Base-by-base conservation (phyloP, 1,284 basidiomycete species). In the Microstroma glucosiphilum region DNA sequence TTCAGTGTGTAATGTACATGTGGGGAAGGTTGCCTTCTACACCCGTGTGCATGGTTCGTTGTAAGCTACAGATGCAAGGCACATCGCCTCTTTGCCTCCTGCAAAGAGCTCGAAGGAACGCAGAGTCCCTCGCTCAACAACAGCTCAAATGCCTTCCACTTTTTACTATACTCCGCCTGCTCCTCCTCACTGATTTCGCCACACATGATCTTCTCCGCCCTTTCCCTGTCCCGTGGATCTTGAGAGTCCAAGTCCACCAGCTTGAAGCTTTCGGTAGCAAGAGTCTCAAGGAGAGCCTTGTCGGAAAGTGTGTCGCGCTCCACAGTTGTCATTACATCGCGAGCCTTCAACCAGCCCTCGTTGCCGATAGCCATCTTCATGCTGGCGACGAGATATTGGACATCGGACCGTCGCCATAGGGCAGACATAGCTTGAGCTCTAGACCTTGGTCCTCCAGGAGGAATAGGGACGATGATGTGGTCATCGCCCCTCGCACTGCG, bases 81-180 rank as follows among this genome's bases (percentile, higher is more conserved):
- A 26, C 51, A 54, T 25, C 51, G 19, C 51, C 51, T 54, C 51
- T 54, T 13, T 15, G 51, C 51, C 51, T 54, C 51, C 21, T 19
- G 21, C 13, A 54, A 6, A 21, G 51, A 54, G 13, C 21, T 26
- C 51, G 21, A 15, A 15, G 51, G 51, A 19, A 54, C 51, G 21
- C 25, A 15, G 6, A 54, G 51, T 6, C 43, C 43, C 26, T 23
- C 51, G 13, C 13, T 25, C 17, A 54, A 6, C 17, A 54, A 13
- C 17, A 15, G n/a, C 19, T 54, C 51, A 26, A 54, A 54, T 25
- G 51, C 51, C 51, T 21, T 26, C 51, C 51, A 54, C 17, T 25
- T 17, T 21, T 54, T 26, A 7, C 6, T 25, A 21, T 54, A 54
- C 51, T 13, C 51, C n/a, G 13, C 25, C 21, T 15, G 51, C 19